Evolutionary conservation across 1,284 basidiomycete species (phyloP), one percentile per base, ranked within the genome.

Genomic region (Ceratobasidium sp.): DNA sequence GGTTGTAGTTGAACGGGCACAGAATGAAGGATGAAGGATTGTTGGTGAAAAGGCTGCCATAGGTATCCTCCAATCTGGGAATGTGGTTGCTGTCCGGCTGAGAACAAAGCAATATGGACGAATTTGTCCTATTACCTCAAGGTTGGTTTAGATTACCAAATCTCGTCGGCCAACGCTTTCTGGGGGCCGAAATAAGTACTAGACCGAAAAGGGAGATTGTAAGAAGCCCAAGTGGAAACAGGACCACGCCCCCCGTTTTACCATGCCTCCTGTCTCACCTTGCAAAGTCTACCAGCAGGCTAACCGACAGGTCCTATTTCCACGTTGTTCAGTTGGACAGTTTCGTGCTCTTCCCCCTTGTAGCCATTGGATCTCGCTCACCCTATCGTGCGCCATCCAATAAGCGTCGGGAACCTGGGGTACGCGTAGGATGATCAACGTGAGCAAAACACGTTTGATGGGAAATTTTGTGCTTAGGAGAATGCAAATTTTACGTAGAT

Each of bases 1-100:
- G 89, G 82, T 90, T 89, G 84, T 88, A 91, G 83, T 91, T 91
- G 79, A 90, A 84, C 1, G 90, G 90, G 0, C 87, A 87, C 22
- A 91, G 82, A 78, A 90, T 84, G 81, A 91, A 89, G 79, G 89
- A 90, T 64, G 25, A 64, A 17, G 76, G 71, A 64, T 57, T 68
- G 54, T 49, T 29, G 37, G 73, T 76, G 62, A 46, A 54, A 49
- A 67, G 49, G 32, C 89, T 91, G 80, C 88, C 89, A 0, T 89
- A 89, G 0, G 87, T 84, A 81, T 90, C 90, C 81, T 90, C 90
- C 3, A 89, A 86, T 81, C 89, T 89, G 1, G 89, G 89, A 25
- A 83, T 80, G 77, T 84, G 83, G 68, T 84, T 29, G 25, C 1
- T 29, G 25, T 29, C 25, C 25, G 25, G 25, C 25, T 29, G 25